phyloP scores from a whole-genome alignment of 345 rosid genomes.

The Gossypium turneri region DNA sequence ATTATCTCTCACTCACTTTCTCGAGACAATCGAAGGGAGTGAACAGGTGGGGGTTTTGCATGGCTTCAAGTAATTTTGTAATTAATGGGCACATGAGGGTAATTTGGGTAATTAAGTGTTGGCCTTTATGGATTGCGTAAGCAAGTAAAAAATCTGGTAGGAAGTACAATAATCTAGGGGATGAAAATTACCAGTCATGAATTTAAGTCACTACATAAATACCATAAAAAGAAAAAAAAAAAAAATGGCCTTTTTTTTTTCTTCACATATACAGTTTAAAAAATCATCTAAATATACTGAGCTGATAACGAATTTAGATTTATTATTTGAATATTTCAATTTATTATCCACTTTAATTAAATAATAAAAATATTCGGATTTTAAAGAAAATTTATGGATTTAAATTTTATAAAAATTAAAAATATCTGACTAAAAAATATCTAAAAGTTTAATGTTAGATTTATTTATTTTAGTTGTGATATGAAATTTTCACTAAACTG shows the following conservation, averaged over 20 bases:
- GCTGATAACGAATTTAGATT: no score
- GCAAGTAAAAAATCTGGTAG: slow-evolving; percentile 13
- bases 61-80: slow-evolving; percentile 1
- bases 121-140: slow-evolving; percentile 16
- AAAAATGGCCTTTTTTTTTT: no score
- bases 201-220: background rate
- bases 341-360: no score
- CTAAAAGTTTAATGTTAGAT: background rate
- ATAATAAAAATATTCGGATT: no score
- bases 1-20: background rate
- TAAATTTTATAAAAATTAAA: no score
- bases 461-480: background rate
- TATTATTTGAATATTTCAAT: no score
- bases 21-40: slow-evolving; percentile 13
- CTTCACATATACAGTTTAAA: no score
- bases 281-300: no score
- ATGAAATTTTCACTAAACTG: background rate
- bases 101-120: background rate
- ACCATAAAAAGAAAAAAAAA: background rate
- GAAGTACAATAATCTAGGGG: slow-evolving; percentile 32
- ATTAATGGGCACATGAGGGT: background rate
- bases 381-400: no score
- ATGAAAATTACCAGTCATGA: background rate
- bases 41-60: background rate
- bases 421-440: background rate